Evolutionary conservation across 73 alveolate genomes (phyloP).

Genomic region (Tetrahymena borealis): DNA sequence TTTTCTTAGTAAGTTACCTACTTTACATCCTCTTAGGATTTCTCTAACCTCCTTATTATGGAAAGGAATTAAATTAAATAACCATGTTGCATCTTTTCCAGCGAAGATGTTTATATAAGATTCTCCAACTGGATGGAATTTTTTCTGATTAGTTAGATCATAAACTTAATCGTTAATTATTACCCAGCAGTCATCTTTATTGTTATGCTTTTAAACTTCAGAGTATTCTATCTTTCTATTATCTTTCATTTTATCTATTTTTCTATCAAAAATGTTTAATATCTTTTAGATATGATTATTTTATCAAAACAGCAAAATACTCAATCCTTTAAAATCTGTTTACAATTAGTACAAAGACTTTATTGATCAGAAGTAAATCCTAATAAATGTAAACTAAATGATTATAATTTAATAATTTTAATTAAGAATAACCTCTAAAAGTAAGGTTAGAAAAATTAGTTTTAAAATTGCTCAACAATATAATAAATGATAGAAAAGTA

Average conservation of each 20-base stretch:
- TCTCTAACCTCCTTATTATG: not conserved
- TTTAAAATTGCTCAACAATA: too few species aligned
- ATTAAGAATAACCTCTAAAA: too few species aligned
- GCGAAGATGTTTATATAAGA: slow-evolving; percentile 58
- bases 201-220: slow-evolving; percentile 4
- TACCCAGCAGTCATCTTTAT: slow-evolving; percentile 32
- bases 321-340: too few species aligned
- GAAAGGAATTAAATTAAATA: slow-evolving; percentile 3
- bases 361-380: too few species aligned
- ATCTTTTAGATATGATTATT: too few species aligned
- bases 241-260: not conserved
- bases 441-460: too few species aligned
- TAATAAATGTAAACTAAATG: too few species aligned
- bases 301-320: too few species aligned
- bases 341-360: too few species aligned
- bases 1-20: not conserved
- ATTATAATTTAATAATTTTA: too few species aligned
- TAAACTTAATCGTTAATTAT: slow-evolving; percentile 16
- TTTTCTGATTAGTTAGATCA: slow-evolving; percentile 9
- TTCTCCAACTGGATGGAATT: slow-evolving; percentile 57
- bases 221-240: not conserved
- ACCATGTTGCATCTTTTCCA: slow-evolving; percentile 80
- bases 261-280: too few species aligned
- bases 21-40: not conserved
- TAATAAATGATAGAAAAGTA: too few species aligned